phyloP scores from a whole-genome alignment of 495 filamentous ascomycete genomes.

The Lophiostoma macrostomum region DNA sequence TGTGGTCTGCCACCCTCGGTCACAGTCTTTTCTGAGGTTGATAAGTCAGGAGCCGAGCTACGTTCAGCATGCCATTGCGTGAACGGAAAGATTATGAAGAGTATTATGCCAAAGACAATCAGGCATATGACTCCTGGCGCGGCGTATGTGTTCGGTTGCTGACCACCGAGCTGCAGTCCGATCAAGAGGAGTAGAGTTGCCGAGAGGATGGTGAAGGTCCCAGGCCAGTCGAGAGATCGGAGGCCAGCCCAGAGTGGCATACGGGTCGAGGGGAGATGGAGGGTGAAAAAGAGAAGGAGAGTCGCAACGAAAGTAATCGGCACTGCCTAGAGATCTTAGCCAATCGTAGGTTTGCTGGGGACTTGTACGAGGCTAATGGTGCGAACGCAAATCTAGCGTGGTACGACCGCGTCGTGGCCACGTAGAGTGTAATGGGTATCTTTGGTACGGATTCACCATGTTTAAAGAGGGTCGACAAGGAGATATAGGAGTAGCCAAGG shows the following conservation, averaged over 20 bases:
- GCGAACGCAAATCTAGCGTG: too few relatives aligned
- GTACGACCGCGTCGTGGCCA: too few relatives aligned
- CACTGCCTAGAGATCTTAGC: too few relatives aligned
- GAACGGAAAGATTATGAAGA: slow-evolving; percentile 11
- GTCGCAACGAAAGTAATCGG: slow-evolving; percentile 18
- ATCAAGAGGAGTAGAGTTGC: slow-evolving; percentile 28
- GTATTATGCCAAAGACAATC: slow-evolving; percentile 20
- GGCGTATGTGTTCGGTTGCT: not conserved
- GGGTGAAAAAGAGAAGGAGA: slow-evolving; percentile 23
- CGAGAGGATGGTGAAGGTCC: slow-evolving; percentile 21
- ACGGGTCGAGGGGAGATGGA: slow-evolving; percentile 18
- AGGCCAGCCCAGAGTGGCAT: slow-evolving; percentile 22
- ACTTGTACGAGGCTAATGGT: too few relatives aligned
- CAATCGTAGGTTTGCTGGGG: too few relatives aligned
- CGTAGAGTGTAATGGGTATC: slow-evolving; percentile 1
- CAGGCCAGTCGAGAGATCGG: slow-evolving; percentile 27
- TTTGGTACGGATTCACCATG: not conserved
- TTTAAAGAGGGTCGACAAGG: not conserved
- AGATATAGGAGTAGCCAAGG: not conserved
- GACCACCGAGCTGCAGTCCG: slow-evolving; percentile 30
- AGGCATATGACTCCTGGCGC: slow-evolving; percentile 15
- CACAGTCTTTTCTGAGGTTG: too few relatives aligned
- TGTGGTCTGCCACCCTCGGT: too few relatives aligned
- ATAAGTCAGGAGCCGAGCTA: not conserved
- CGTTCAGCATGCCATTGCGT: slow-evolving; percentile 18